A percentile compares a stretch with the other conserved stretches of the same genome.
Conservation (phyloP, 2,329 filamentous ascomycete genomes). For the Mycosphaerella sp. region DNA sequence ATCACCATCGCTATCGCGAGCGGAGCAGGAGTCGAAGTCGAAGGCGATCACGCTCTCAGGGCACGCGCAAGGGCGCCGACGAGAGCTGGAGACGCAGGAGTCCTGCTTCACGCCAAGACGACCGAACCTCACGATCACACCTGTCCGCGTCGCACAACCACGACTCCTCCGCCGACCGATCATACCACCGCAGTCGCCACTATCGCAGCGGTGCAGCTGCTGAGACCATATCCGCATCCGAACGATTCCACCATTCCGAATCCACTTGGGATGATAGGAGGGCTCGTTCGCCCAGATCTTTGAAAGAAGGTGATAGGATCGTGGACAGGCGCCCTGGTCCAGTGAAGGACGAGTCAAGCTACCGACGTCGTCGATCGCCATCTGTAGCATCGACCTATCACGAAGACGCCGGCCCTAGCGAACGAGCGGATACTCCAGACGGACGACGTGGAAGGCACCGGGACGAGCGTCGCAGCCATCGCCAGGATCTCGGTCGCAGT, state of each 20-base stretch:
- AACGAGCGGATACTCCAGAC: slow-evolving; percentile 21
- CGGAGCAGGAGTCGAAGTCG: slow-evolving; percentile 10
- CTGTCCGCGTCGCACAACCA: slow-evolving; percentile 23
- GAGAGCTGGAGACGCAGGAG: slow-evolving; percentile 4
- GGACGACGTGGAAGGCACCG: slow-evolving; percentile 27
- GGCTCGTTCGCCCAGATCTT: slow-evolving; percentile 30
- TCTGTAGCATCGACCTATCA: slow-evolving; percentile 38
- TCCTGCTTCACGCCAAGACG: slow-evolving; percentile 14
- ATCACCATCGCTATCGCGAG: slow-evolving; percentile 13
- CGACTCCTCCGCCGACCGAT: slow-evolving; percentile 17
- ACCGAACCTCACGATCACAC: slow-evolving; percentile 7
- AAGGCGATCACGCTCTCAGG: slow-evolving; percentile 9
- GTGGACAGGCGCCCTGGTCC: slow-evolving; percentile 13
- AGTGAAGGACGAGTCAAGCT: slow-evolving; percentile 33
- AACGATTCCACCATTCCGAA: slow-evolving; percentile 23
- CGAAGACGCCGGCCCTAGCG: slow-evolving; percentile 28
- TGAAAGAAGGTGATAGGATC: slow-evolving; percentile 20
- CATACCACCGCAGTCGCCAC: slow-evolving; percentile 14
- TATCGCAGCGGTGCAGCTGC: slow-evolving; percentile 17
- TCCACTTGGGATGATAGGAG: slow-evolving; percentile 31
- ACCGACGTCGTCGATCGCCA: slow-evolving; percentile 37
- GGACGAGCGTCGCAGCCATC: slow-evolving; percentile 10
- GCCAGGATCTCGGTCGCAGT: slow-evolving; percentile 9
- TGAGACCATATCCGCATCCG: slow-evolving; percentile 23
- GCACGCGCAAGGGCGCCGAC: slow-evolving; percentile 4